Conservation (phyloP, 1,139 yeast species). For the Debaryomyces coudertii region DNA sequence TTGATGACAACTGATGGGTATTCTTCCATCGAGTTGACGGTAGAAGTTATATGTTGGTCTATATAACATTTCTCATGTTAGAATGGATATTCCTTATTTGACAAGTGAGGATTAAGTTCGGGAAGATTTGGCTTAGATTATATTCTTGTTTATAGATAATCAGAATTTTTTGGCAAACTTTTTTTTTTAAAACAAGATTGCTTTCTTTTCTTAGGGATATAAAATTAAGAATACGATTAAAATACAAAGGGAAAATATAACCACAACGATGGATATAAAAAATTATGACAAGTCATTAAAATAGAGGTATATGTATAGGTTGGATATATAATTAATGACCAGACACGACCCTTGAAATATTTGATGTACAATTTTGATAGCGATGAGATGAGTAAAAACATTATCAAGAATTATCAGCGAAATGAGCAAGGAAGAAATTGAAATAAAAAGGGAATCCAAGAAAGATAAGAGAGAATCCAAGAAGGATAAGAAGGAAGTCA, state of each 20-base stretch:
- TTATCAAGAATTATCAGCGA: constrained; percentile 3
- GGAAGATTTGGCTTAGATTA: not conserved
- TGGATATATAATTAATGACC: not conserved
- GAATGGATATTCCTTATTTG: too few relatives aligned
- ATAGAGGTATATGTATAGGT: too few relatives aligned
- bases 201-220: too few relatives aligned
- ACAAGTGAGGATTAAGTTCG: not conserved
- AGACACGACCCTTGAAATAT: constrained; percentile 1
- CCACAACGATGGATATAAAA: not conserved
- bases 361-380: constrained; percentile 5
- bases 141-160: too few relatives aligned
- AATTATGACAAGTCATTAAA: too few relatives aligned
- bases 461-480: constrained; percentile 26
- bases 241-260: not conserved
- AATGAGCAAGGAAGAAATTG: constrained; percentile 22
- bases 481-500: constrained; percentile 24
- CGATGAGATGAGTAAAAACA: constrained; percentile 9
- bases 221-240: not conserved
- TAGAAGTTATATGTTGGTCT: not conserved
- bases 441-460: constrained; percentile 21
- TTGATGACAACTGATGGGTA: constrained; percentile 43
- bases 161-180: too few relatives aligned
- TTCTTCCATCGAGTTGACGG: not conserved
- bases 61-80: not conserved
- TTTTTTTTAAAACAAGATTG: too few relatives aligned